Conservation (phyloP, 257 asterid species). For the Solanum bulbocastanum region DNA sequence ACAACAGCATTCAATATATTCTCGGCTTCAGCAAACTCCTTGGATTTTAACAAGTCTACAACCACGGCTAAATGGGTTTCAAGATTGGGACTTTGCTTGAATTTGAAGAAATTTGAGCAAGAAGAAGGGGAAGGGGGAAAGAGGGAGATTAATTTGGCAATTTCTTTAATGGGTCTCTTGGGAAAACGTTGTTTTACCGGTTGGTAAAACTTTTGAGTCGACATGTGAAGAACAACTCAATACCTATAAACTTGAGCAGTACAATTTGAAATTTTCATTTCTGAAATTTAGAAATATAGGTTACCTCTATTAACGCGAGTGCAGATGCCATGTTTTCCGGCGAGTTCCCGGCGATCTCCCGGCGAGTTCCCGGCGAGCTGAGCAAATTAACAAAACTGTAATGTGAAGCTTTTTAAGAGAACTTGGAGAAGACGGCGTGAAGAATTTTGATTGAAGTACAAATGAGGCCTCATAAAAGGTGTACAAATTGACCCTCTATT, state of each 20-base stretch:
- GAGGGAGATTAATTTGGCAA: neutral
- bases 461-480: neutral
- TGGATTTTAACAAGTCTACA: conserved; percentile 32
- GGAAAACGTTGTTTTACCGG: conserved; percentile 19
- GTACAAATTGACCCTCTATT: neutral
- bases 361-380: too few relatives aligned
- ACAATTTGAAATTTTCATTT: neutral
- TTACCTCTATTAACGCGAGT: neutral
- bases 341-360: too few relatives aligned
- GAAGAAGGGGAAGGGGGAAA: conserved; percentile 27
- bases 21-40: conserved; percentile 50
- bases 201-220: conserved; percentile 26
- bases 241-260: too few relatives aligned
- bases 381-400: too few relatives aligned
- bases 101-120: conserved; percentile 48
- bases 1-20: conserved; percentile 41
- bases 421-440: neutral
- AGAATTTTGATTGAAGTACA: neutral
- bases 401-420: neutral
- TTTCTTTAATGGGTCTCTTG: neutral
- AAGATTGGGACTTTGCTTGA: conserved; percentile 39
- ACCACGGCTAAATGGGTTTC: conserved; percentile 24
- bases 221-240: conserved; percentile 20
- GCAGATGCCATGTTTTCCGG: too few relatives aligned
- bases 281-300: too few relatives aligned